A percentile compares a stretch with the other conserved stretches of the same genome.
Conservation (phyloP, 306 rosid genomes). For the Corylus heterophylla region DNA sequence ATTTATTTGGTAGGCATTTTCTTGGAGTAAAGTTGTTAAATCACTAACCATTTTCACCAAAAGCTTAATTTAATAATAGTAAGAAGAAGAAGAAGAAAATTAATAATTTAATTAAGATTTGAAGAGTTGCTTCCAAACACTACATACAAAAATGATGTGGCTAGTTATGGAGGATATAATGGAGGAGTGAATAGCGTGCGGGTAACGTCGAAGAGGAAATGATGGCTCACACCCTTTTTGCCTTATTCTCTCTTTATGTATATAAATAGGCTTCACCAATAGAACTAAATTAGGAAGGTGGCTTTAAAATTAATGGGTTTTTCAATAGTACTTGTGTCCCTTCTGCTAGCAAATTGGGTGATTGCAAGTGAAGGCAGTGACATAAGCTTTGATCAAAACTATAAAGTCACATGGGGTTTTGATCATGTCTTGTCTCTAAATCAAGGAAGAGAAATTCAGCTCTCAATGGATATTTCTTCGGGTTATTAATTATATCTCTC, state of each 20-base stretch:
- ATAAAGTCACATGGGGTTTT: conserved; percentile 46
- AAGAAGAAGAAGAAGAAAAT: too few species aligned
- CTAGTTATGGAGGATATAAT: conserved; percentile 30
- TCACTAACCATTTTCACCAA: too few species aligned
- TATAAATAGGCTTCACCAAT: too few species aligned
- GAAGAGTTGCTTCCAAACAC: conserved; percentile 27
- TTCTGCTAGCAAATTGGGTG: conserved; percentile 3
- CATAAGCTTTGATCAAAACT: conserved; percentile 43
- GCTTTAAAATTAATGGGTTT: conserved; percentile 25
- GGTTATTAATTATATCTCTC: conserved; percentile 25
- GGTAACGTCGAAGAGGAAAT: conserved; percentile 31
- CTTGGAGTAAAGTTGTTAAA: too few species aligned
- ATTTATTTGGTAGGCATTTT: too few species aligned
- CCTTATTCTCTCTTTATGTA: neutral
- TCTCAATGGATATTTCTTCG: conserved; percentile 48
- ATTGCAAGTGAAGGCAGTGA: conserved; percentile 1
- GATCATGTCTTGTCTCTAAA: conserved; percentile 33
- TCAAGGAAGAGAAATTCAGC: conserved; percentile 46
- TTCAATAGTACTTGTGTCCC: neutral
- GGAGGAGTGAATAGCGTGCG: conserved; percentile 45
- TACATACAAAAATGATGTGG: conserved; percentile 19
- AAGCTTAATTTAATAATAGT: too few species aligned
- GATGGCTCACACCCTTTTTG: conserved; percentile 44
- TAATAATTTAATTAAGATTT: too few species aligned
- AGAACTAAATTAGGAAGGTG: neutral